Conservation (phyloP, 352 stramenopile species). For the Sclerospora graminicola region DNA sequence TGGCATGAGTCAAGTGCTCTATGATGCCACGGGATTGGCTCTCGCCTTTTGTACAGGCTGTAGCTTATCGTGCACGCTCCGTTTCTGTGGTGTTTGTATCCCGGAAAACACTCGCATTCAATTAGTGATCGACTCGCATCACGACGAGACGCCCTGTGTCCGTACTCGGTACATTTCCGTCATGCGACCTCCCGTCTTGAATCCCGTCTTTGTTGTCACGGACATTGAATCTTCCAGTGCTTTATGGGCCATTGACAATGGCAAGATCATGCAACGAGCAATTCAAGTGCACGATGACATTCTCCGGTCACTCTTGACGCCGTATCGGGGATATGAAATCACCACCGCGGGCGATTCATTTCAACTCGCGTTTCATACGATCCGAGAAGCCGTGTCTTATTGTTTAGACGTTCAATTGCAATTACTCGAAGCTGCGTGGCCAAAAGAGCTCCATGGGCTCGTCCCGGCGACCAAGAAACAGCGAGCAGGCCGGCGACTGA, state of each 20-base stretch:
- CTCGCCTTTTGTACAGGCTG: constrained; percentile 31
- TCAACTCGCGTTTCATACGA: constrained; percentile 44
- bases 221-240: constrained; percentile 73
- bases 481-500: constrained; percentile 9
- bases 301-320: constrained; percentile 23
- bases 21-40: constrained; percentile 31
- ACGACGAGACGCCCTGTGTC: too few relatives aligned
- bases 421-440: constrained; percentile 39
- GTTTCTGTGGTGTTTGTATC: constrained; percentile 20
- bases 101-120: constrained; percentile 17
- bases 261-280: constrained; percentile 32
- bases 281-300: constrained; percentile 47
- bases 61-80: constrained; percentile 30
- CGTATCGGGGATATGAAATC: constrained; percentile 47
- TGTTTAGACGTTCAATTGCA: constrained; percentile 36
- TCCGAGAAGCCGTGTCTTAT: constrained; percentile 36
- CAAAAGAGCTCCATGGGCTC: constrained; percentile 27
- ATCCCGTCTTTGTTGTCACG: constrained; percentile 68
- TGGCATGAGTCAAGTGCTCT: constrained; percentile 24
- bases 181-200: too few relatives aligned
- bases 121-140: too few relatives aligned
- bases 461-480: constrained; percentile 28
- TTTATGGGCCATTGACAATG: constrained; percentile 40
- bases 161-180: too few relatives aligned
- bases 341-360: constrained; percentile 43